A percentile compares a stretch with the other conserved stretches of the same genome.
These are phyloP conservation scores for Debaryomyces singareniensis DNA, from an alignment of 1,139 yeast species.

Conservation along the genomic window DNA sequence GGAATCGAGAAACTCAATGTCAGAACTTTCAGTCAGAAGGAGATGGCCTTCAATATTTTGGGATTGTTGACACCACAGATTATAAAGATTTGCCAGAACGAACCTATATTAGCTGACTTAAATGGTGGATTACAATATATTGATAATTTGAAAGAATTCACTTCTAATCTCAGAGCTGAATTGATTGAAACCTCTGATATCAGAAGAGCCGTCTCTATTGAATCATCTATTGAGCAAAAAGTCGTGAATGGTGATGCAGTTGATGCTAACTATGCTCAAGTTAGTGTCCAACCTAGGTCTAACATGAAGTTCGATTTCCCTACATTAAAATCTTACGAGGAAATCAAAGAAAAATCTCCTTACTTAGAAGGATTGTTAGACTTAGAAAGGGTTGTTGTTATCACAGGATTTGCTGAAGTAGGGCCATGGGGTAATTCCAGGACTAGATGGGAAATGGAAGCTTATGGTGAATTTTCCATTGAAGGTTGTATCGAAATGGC, in stretches of 20 bases:
- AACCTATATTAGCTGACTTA: conserved; percentile 95
- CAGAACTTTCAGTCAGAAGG: conserved; percentile 96
- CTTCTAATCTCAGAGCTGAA: conserved; percentile 74
- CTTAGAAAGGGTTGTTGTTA: conserved; percentile 85
- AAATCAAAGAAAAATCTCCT: conserved; percentile 63
- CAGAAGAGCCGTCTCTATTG: conserved; percentile 92
- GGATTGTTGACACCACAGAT: conserved; percentile 89
- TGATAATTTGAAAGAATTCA: conserved; percentile 85
- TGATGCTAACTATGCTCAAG: conserved; percentile 77
- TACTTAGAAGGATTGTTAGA: conserved; percentile 89
- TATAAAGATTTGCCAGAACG: conserved; percentile 81
- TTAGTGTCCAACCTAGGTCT: conserved; percentile 81
- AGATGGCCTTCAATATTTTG: conserved; percentile 96
- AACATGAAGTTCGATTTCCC: conserved; percentile 96
- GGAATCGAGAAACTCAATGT: conserved; percentile 95
- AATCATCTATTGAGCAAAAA: conserved; percentile 88
- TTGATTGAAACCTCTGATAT: conserved; percentile 82
- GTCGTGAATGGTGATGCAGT: conserved; percentile 86
- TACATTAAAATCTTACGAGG: conserved; percentile 66
- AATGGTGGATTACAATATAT: conserved; percentile 97
- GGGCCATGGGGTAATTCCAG: conserved; percentile 99
- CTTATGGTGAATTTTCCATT: conserved; percentile 88
- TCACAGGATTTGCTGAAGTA: conserved; percentile 96
- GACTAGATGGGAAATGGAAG: conserved; percentile 99
- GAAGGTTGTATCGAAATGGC: conserved; percentile 99